Percentiles rank a stretch among this genome's conserved stretches.
phyloP scores from a whole-genome alignment of 1,284 basidiomycete species.

The Amylostereum chailletii region DNA sequence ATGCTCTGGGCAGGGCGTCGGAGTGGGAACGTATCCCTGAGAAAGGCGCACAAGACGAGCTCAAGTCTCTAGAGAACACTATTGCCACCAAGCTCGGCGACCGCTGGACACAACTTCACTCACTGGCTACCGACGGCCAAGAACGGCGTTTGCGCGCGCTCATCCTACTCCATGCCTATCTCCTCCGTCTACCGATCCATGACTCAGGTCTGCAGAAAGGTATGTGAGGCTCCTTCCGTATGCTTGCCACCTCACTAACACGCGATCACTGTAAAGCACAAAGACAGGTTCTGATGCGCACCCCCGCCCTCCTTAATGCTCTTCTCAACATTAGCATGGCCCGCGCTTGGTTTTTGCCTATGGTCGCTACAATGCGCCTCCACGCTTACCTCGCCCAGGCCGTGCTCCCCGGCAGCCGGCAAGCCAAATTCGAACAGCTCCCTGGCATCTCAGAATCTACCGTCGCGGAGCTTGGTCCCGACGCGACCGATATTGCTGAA shows the following conservation, averaged over 20 bases:
- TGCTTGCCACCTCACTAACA: not conserved
- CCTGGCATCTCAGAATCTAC: conserved; percentile 59
- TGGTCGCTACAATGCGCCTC: conserved; percentile 74
- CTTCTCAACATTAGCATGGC: conserved; percentile 79
- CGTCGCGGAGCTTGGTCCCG: conserved; percentile 29
- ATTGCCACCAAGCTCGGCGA: conserved; percentile 41
- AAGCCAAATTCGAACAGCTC: conserved; percentile 58
- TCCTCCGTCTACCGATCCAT: conserved; percentile 66
- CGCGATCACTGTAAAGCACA: conserved; percentile 41
- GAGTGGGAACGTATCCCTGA: conserved; percentile 38
- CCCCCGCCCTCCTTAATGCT: conserved; percentile 72
- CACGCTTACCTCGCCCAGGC: conserved; percentile 86
- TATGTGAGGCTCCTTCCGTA: conserved; percentile 21
- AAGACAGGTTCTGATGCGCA: conserved; percentile 57
- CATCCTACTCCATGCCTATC: conserved; percentile 79
- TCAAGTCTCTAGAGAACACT: conserved; percentile 51
- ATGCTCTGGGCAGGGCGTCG: conserved; percentile 67
- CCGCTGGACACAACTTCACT: conserved; percentile 43
- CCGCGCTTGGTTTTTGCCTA: conserved; percentile 87
- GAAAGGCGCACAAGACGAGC: conserved; percentile 27
- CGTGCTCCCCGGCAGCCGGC: conserved; percentile 48
- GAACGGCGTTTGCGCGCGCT: conserved; percentile 45
- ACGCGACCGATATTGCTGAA: conserved; percentile 35
- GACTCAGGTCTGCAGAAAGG: conserved; percentile 54
- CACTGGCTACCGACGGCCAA: conserved; percentile 27